These are phyloP conservation scores for Penicillium dipodomyicola DNA, from an alignment of 495 filamentous ascomycete species.

Conservation along the genomic window DNA sequence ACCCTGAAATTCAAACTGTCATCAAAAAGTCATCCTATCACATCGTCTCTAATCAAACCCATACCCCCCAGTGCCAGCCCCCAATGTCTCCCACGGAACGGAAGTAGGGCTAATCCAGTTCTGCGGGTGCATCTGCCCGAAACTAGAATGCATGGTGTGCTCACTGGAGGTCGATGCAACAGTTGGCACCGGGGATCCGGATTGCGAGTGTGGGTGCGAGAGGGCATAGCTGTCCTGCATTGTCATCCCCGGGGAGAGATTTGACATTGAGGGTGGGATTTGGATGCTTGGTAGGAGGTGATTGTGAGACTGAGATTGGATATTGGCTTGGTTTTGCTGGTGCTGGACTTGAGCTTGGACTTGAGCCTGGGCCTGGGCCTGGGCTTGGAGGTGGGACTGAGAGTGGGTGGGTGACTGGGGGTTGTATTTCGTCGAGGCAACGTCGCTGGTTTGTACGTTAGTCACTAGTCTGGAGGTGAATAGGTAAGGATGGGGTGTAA, in stretches of 20 bases:
- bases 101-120: constrained; percentile 38
- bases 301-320: constrained; percentile 5
- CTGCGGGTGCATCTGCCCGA: constrained; percentile 36
- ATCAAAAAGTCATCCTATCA: neutral
- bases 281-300: constrained; percentile 8
- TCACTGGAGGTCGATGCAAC: constrained; percentile 25
- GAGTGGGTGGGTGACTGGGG: constrained; percentile 16
- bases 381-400: constrained; percentile 10
- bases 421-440: constrained; percentile 13
- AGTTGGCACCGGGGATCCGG: constrained; percentile 27
- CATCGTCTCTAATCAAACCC: constrained; percentile 13
- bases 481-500: neutral
- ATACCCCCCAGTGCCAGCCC: constrained; percentile 18
- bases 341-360: constrained; percentile 6
- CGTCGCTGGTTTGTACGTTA: constrained; percentile 19
- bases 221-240: constrained; percentile 23
- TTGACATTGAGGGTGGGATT: constrained; percentile 15
- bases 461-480: neutral
- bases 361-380: constrained; percentile 4
- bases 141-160: constrained; percentile 23
- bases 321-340: constrained; percentile 4
- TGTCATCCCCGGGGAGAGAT: constrained; percentile 10
- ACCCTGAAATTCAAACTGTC: neutral
- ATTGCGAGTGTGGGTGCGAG: constrained; percentile 18
- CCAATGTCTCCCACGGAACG: constrained; percentile 35